A percentile compares a stretch with the other conserved stretches of the same genome.
phyloP scores from a whole-genome alignment of 192 early-diverging fungal genomes.

The Thamnidium elegans region DNA sequence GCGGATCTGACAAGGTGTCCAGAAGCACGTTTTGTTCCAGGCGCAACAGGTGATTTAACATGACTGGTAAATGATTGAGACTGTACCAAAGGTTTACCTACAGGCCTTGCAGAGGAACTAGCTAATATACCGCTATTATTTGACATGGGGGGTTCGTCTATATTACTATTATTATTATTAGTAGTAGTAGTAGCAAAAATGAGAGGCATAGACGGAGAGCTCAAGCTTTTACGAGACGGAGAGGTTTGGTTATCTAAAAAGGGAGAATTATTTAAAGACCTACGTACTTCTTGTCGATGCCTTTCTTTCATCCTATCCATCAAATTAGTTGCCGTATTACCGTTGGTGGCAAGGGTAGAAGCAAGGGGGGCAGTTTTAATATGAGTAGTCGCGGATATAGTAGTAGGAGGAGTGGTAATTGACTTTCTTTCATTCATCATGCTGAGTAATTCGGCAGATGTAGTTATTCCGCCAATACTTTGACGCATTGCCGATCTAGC shows the following conservation, averaged over 20 bases:
- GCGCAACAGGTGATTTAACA: no score
- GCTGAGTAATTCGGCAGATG: not conserved
- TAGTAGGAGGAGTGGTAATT: not conserved
- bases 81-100: no score
- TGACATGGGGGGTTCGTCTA: not conserved
- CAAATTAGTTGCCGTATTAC: not conserved
- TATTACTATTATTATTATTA: no score
- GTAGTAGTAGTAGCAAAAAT: constrained; percentile 2
- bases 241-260: not conserved
- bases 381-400: not conserved
- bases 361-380: not conserved
- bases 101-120: no score
- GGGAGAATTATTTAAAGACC: not conserved
- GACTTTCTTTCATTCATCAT: not conserved
- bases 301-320: constrained; percentile 27
- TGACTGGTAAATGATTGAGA: no score
- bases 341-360: not conserved
- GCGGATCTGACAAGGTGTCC: no score
- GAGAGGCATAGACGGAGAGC: constrained; percentile 24
- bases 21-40: no score
- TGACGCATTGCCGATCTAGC: not conserved
- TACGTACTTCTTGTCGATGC: constrained; percentile 19
- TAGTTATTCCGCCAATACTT: not conserved
- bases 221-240: not conserved
- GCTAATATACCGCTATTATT: no score